Evolutionary conservation across 305 asterid species (phyloP).

Genomic region (Nicotiana rustica): DNA sequence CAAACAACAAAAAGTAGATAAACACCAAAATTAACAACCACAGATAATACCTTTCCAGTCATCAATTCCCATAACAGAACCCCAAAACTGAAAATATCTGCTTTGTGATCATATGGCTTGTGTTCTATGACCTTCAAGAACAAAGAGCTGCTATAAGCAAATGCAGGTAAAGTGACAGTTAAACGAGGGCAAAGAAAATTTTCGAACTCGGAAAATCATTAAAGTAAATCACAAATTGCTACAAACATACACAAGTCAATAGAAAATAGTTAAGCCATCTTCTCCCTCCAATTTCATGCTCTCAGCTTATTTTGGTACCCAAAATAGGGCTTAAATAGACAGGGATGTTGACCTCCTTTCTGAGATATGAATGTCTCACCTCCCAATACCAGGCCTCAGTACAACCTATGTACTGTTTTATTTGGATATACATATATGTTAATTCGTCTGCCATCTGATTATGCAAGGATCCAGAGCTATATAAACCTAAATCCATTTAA

Average conservation of each 20-base stretch:
- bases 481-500: background rate
- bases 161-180: slow-evolving; percentile 1
- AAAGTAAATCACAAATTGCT: background rate
- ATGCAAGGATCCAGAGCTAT: background rate
- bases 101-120: slow-evolving; percentile 56
- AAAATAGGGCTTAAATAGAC: background rate
- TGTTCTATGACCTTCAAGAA: slow-evolving; percentile 54
- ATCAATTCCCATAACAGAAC: slow-evolving; percentile 54
- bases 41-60: slow-evolving; percentile 48
- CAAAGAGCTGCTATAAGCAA: slow-evolving; percentile 33
- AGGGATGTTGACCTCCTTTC: background rate
- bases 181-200: background rate
- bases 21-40: background rate
- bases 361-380: background rate
- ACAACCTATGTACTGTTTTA: too few species aligned
- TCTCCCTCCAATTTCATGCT: slow-evolving; percentile 6
- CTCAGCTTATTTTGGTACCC: background rate
- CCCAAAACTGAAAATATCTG: slow-evolving; percentile 56
- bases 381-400: background rate
- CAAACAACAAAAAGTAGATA: background rate
- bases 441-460: background rate
- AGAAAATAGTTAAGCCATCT: background rate
- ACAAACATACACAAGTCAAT: background rate
- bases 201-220: background rate
- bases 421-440: too few species aligned